phyloP scores from a whole-genome alignment of 2,329 filamentous ascomycete species.

The Diaporthe sp. region DNA sequence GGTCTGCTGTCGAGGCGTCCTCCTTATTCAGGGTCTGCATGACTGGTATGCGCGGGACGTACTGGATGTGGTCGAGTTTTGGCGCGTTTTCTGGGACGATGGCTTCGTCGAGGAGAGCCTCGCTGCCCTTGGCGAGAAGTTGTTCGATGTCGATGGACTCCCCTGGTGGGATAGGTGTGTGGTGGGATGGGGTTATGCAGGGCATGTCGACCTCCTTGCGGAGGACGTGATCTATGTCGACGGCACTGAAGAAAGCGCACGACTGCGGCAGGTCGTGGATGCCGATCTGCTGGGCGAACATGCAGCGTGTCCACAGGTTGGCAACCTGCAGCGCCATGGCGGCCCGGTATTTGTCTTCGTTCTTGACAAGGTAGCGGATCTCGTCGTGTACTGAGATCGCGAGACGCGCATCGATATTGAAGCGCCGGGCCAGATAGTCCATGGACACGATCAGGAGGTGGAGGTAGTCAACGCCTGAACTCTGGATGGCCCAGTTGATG shows the following conservation, averaged over 20 bases:
- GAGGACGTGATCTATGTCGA: constrained; percentile 95
- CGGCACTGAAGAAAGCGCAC: constrained; percentile 94
- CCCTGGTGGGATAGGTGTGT: constrained; percentile 80
- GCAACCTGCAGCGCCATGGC: constrained; percentile 94
- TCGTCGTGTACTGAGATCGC: constrained; percentile 98
- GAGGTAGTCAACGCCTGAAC: constrained; percentile 95
- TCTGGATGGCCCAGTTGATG: constrained; percentile 99
- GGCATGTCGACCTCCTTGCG: constrained; percentile 99
- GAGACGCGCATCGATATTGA: constrained; percentile 85
- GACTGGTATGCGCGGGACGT: constrained; percentile 78
- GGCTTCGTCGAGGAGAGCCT: constrained; percentile 75
- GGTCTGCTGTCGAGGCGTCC: constrained; percentile 53
- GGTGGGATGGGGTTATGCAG: constrained; percentile 91
- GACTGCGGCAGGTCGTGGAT: constrained; percentile 94
- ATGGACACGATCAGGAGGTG: constrained; percentile 93
- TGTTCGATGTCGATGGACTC: constrained; percentile 85
- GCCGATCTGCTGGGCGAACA: constrained; percentile 97
- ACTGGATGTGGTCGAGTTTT: constrained; percentile 69
- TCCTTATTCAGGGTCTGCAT: constrained; percentile 75
- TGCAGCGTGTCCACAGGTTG: constrained; percentile 96
- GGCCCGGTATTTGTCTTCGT: constrained; percentile 86
- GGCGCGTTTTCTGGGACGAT: constrained; percentile 70
- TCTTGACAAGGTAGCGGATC: constrained; percentile 90
- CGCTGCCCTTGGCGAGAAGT: constrained; percentile 78
- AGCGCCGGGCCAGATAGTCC: constrained; percentile 91